A percentile compares a stretch with the other conserved stretches of the same genome.
These are phyloP conservation scores for Lachancea quebecensis DNA, from an alignment of 805 yeast genomes.

Conservation along the genomic window DNA sequence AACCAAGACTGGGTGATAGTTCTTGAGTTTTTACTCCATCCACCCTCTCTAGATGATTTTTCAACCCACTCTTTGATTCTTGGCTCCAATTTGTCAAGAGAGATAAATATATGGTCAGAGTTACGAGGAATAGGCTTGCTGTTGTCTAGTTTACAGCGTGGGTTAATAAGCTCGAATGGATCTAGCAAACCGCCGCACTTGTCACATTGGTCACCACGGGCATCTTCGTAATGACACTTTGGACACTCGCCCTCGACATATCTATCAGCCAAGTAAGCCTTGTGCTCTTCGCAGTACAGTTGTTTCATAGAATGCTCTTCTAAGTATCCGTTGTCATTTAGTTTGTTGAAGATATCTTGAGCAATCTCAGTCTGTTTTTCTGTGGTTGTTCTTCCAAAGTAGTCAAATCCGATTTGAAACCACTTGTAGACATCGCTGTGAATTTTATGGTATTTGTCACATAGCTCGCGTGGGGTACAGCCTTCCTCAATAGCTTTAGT, in stretches of 20 bases:
- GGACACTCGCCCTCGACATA: conserved; percentile 98
- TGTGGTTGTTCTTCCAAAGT: conserved; percentile 96
- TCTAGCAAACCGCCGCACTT: conserved; percentile 85
- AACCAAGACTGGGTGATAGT: conserved; percentile 91
- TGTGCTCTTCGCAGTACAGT: conserved; percentile 83
- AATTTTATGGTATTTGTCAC: conserved; percentile 82
- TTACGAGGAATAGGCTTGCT: conserved; percentile 72
- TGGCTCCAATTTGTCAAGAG: conserved; percentile 78
- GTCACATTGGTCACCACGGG: conserved; percentile 99
- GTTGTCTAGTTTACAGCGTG: conserved; percentile 90
- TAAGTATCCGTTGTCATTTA: conserved; percentile 68
- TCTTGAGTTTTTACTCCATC: conserved; percentile 88
- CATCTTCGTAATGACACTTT: conserved; percentile 89
- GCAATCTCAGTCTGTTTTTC: conserved; percentile 88
- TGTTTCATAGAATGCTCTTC: conserved; percentile 88
- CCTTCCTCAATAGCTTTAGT: conserved; percentile 95
- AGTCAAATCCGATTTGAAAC: conserved; percentile 92
- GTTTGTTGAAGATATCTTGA: conserved; percentile 79
- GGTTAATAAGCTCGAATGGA: conserved; percentile 88
- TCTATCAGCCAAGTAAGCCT: conserved; percentile 91
- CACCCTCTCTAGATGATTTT: conserved; percentile 60
- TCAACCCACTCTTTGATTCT: conserved; percentile 66
- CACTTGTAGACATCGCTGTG: conserved; percentile 91
- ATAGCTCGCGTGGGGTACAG: conserved; percentile 78
- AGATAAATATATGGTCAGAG: conserved; percentile 80